A percentile compares a stretch with the other conserved stretches of the same genome.
Conservation (phyloP, 768 basidiomycete species). For the Mycena epipterygia region DNA sequence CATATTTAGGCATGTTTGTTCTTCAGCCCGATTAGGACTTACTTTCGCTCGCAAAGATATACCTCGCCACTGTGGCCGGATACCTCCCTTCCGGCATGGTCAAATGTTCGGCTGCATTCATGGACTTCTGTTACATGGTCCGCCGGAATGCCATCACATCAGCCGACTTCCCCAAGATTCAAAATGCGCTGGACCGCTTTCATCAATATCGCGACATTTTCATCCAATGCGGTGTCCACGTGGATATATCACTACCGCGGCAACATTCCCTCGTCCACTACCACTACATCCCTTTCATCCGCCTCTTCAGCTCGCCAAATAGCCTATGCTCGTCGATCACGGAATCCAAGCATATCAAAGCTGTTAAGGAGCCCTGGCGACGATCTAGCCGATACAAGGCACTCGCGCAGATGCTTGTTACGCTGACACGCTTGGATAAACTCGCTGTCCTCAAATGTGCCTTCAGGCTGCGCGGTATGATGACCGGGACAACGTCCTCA, state of each 20-base stretch:
- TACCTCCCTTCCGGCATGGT: background rate
- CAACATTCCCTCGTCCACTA: background rate
- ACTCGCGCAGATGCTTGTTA: background rate
- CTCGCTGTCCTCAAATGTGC: background rate
- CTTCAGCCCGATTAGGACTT: background rate
- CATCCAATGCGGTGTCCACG: background rate
- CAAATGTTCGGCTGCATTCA: background rate
- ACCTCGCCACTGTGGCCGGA: background rate
- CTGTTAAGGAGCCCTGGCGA: background rate
- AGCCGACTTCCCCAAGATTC: background rate
- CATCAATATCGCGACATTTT: background rate
- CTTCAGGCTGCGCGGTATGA: background rate
- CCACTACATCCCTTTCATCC: background rate
- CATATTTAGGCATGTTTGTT: background rate
- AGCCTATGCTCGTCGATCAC: background rate
- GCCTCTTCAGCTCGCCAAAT: background rate
- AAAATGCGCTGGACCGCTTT: background rate
- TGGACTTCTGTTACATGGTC: background rate
- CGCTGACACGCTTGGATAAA: background rate
- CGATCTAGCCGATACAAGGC: background rate
- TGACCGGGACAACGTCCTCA: background rate
- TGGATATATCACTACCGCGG: background rate
- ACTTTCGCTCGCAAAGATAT: background rate
- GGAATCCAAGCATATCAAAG: background rate
- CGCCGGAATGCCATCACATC: background rate